A percentile compares a stretch with the other conserved stretches of the same genome.
Evolutionary conservation across 495 filamentous ascomycete genomes (phyloP).

Genomic region (Neohortaea acidophila): DNA sequence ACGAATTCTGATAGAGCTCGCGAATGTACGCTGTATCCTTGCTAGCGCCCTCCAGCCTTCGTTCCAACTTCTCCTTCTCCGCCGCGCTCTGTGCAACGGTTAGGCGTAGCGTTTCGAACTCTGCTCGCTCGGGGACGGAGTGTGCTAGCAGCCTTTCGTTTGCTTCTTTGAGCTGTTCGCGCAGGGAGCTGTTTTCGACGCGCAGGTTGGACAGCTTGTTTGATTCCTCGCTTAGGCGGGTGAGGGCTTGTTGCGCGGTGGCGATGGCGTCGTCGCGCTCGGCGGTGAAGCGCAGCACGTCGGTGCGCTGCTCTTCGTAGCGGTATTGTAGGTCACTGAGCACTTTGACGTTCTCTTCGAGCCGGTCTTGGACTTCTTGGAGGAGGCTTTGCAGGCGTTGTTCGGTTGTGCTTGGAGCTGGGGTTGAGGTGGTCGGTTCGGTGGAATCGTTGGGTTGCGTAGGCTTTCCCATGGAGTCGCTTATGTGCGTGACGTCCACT

Average conservation of each 20-base stretch:
- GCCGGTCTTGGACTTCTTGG: slow-evolving; percentile 2
- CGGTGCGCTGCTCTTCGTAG: slow-evolving; percentile 13
- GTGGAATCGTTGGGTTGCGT: slow-evolving; percentile 2
- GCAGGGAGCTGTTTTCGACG: slow-evolving; percentile 6
- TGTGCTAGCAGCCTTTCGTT: slow-evolving; percentile 11
- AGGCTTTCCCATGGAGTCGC: slow-evolving; percentile 15
- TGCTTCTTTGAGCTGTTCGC: slow-evolving; percentile 10
- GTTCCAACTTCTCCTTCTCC: slow-evolving; percentile 3
- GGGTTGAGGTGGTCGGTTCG: background rate
- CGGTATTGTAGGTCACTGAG: slow-evolving; percentile 15
- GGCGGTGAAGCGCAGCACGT: slow-evolving; percentile 5
- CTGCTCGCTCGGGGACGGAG: slow-evolving; percentile 12
- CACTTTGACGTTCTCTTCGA: slow-evolving; percentile 9
- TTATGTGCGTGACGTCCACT: slow-evolving; percentile 16
- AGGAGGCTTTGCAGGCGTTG: slow-evolving; percentile 9
- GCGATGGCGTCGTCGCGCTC: slow-evolving; percentile 6
- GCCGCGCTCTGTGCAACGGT: background rate
- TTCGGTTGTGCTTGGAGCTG: slow-evolving; percentile 2
- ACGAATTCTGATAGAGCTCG: slow-evolving; percentile 14
- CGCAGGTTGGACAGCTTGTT: slow-evolving; percentile 5
- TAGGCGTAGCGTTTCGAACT: slow-evolving; percentile 10
- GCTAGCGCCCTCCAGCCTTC: slow-evolving; percentile 5
- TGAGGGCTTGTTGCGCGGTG: slow-evolving; percentile 2
- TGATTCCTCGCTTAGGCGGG: slow-evolving; percentile 4
- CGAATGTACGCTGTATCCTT: slow-evolving; percentile 15